phyloP scores from a whole-genome alignment of 2,329 filamentous ascomycete genomes.

The Magnaporthiopsis rhizophila region DNA sequence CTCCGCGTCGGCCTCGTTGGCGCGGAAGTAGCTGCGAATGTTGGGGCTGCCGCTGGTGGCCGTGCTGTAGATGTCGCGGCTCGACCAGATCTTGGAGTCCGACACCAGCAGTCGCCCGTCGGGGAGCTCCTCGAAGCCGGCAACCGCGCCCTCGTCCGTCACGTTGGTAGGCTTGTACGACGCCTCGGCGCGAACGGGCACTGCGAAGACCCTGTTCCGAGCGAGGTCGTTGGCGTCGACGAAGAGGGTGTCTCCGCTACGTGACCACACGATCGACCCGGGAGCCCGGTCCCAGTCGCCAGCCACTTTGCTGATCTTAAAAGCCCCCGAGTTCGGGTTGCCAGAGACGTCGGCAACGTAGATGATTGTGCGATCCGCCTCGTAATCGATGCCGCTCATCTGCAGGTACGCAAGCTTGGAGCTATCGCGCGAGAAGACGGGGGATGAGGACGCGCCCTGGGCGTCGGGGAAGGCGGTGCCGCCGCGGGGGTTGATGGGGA shows the following conservation, averaged over 20 bases:
- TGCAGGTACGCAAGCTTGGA: constrained; percentile 51
- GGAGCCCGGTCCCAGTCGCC: constrained; percentile 23
- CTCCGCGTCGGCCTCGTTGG: constrained; percentile 25
- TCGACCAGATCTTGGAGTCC: constrained; percentile 27
- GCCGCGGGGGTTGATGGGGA: constrained; percentile 25
- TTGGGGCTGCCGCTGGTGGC: constrained; percentile 17
- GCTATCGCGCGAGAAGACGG: constrained; percentile 49
- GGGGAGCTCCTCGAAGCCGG: constrained; percentile 21
- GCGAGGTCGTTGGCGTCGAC: constrained; percentile 23
- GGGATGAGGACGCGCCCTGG: constrained; percentile 25
- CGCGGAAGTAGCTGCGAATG: constrained; percentile 23
- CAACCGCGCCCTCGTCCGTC: constrained; percentile 22
- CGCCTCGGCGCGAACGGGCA: constrained; percentile 18
- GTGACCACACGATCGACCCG: constrained; percentile 18
- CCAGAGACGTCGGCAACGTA: constrained; percentile 19
- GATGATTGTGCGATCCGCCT: constrained; percentile 31
- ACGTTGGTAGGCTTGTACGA: constrained; percentile 23
- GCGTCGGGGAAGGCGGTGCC: constrained; percentile 20
- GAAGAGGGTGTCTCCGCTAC: constrained; percentile 18
- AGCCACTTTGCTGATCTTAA: constrained; percentile 25
- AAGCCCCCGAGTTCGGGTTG: constrained; percentile 39
- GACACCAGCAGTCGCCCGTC: constrained; percentile 22
- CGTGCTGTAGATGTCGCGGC: constrained; percentile 24
- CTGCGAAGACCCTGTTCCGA: constrained; percentile 22
- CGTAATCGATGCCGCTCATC: constrained; percentile 52